Evolutionary conservation across 805 yeast genomes (phyloP).

Genomic region (Scheffersomyces stipitis): DNA sequence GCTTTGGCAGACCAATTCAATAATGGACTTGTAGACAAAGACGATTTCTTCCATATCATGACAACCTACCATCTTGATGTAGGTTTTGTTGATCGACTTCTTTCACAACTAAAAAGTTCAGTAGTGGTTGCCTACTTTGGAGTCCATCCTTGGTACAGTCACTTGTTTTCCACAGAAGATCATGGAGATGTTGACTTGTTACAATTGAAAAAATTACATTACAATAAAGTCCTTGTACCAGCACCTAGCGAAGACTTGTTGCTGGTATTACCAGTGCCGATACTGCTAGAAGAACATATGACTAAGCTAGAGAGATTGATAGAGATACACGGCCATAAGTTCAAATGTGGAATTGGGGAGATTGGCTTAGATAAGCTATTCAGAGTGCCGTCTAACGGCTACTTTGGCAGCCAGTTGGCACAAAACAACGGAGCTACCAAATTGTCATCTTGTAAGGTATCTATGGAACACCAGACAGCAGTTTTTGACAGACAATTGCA

Average conservation of each 20-base stretch:
- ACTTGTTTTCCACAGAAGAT: constrained; percentile 47
- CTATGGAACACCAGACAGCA: constrained; percentile 61
- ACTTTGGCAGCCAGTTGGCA: constrained; percentile 37
- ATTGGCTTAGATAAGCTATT: constrained; percentile 85
- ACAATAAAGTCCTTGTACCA: constrained; percentile 48
- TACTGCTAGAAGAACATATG: constrained; percentile 37
- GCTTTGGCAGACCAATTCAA: constrained; percentile 10
- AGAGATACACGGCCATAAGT: constrained; percentile 9
- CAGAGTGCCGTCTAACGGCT: constrained; percentile 63
- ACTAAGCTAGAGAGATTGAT: constrained; percentile 24
- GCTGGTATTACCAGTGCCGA: constrained; percentile 61
- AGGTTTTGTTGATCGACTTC: constrained; percentile 19
- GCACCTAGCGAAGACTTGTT: constrained; percentile 40
- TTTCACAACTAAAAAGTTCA: constrained; percentile 9
- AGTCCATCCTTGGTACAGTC: constrained; percentile 91
- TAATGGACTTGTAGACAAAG: background rate
- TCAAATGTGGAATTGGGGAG: constrained; percentile 66
- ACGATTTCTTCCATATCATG: constrained; percentile 33
- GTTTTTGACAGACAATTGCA: constrained; percentile 52
- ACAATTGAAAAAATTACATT: constrained; percentile 52
- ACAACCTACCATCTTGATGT: constrained; percentile 38
- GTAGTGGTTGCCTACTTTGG: constrained; percentile 57
- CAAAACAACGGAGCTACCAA: constrained; percentile 19
- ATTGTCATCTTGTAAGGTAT: constrained; percentile 50
- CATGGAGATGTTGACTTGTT: constrained; percentile 7